Percentiles rank a stretch among this genome's conserved stretches.
Conservation (phyloP, 306 rosid species). For the Carpinus viminea region DNA sequence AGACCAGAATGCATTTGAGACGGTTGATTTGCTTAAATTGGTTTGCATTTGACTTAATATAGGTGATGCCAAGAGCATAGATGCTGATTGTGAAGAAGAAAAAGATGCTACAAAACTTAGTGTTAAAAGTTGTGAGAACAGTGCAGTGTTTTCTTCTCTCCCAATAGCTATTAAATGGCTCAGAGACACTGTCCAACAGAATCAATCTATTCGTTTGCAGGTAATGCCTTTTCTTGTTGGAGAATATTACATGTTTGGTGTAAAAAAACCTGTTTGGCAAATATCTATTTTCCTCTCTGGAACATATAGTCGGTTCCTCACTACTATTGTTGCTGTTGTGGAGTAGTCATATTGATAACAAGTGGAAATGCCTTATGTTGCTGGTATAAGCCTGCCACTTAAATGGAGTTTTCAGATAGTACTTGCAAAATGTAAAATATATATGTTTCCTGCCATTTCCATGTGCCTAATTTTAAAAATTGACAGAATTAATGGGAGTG, state of each 20-base stretch:
- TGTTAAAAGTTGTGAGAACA: slow-evolving; percentile 54
- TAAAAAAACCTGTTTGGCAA: not conserved
- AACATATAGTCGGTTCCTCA: not conserved
- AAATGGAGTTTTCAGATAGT: not conserved
- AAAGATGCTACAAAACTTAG: slow-evolving; percentile 55
- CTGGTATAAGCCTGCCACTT: not conserved
- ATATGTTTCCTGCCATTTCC: not conserved
- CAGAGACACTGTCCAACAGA: slow-evolving; percentile 61
- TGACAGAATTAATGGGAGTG: not conserved
- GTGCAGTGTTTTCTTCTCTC: slow-evolving; percentile 84
- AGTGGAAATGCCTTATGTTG: not conserved
- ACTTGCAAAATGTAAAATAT: not conserved
- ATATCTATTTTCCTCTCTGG: too few species aligned
- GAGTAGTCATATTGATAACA: not conserved
- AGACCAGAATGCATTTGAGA: not conserved
- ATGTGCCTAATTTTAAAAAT: not conserved
- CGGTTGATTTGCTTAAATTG: slow-evolving; percentile 6
- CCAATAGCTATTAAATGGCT: slow-evolving; percentile 84
- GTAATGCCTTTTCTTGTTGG: slow-evolving; percentile 35
- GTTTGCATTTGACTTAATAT: slow-evolving; percentile 26
- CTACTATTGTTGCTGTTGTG: not conserved
- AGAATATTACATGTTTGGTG: not conserved
- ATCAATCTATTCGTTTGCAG: slow-evolving; percentile 71
- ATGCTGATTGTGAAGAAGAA: slow-evolving; percentile 47
- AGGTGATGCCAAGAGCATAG: slow-evolving; percentile 40